Evolutionary conservation across 2,329 filamentous ascomycete species (phyloP).

Genomic region (Cladosporium sp.): DNA sequence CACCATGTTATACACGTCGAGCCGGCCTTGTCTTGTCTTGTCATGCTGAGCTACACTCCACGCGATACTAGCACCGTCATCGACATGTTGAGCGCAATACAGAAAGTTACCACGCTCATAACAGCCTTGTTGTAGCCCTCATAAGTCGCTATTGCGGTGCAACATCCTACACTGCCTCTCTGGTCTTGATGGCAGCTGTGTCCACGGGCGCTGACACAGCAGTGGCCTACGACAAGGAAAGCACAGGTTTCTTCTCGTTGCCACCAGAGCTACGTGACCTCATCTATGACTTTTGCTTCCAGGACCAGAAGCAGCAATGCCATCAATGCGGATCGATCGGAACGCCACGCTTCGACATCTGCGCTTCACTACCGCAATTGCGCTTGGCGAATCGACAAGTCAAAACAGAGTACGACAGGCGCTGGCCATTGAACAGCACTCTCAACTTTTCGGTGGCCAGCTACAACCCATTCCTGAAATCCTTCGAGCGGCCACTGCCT

Average conservation of each 20-base stretch:
- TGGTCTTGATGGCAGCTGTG: not conserved
- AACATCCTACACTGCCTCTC: not conserved
- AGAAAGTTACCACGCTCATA: no score
- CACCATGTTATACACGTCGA: no score
- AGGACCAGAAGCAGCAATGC: not conserved
- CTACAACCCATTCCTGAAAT: not conserved
- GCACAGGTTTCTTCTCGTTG: slow-evolving; percentile 16
- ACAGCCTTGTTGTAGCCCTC: not conserved
- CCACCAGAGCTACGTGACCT: slow-evolving; percentile 21
- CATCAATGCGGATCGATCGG: not conserved
- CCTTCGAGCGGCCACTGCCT: not conserved
- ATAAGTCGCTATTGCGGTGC: not conserved
- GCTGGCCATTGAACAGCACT: not conserved
- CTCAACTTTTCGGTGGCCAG: not conserved
- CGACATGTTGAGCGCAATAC: no score
- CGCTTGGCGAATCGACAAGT: not conserved
- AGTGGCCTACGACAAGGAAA: not conserved
- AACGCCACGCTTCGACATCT: not conserved
- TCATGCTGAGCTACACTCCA: no score
- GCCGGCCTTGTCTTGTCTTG: no score
- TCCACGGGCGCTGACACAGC: not conserved
- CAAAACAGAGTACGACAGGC: not conserved
- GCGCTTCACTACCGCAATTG: not conserved
- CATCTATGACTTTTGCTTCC: slow-evolving; percentile 16
- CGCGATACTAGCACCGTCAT: no score